Evolutionary conservation across 371 early-diverging fungal species (phyloP).

Genomic region (Mortierella sp.): DNA sequence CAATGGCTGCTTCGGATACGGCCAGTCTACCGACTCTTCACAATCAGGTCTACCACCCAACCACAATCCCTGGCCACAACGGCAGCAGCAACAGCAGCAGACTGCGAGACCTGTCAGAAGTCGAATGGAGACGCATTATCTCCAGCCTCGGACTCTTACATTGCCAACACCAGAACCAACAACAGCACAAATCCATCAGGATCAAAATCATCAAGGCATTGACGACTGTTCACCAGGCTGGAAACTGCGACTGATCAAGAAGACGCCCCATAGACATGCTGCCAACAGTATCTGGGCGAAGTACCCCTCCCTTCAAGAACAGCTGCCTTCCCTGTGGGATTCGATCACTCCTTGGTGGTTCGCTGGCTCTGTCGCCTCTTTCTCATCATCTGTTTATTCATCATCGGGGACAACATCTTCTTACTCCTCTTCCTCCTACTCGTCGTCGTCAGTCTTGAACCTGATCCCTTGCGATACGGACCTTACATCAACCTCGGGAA

Average conservation of each 20-base stretch:
- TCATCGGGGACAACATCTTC: background rate
- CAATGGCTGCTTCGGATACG: background rate
- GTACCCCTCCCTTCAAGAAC: background rate
- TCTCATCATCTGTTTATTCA: background rate
- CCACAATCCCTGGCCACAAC: background rate
- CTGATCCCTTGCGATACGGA: background rate
- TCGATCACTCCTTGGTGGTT: background rate
- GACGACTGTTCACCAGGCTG: slow-evolving; percentile 10
- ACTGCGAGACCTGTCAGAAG: no score
- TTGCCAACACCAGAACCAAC: background rate
- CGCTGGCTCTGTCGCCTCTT: background rate
- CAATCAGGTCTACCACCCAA: background rate
- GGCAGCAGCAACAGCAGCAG: background rate
- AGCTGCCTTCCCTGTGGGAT: no score
- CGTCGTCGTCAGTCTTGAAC: background rate
- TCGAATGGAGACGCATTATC: slow-evolving; percentile 20
- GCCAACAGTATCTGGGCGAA: background rate
- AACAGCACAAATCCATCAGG: background rate
- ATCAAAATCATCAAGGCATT: background rate
- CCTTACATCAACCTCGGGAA: no score
- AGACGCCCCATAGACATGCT: background rate
- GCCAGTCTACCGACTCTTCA: background rate
- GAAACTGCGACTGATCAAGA: slow-evolving; percentile 6
- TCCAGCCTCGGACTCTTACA: no score
- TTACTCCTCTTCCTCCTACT: background rate